Evolutionary conservation across 495 filamentous ascomycete species (phyloP).

Genomic region (Physcia stellaris): DNA sequence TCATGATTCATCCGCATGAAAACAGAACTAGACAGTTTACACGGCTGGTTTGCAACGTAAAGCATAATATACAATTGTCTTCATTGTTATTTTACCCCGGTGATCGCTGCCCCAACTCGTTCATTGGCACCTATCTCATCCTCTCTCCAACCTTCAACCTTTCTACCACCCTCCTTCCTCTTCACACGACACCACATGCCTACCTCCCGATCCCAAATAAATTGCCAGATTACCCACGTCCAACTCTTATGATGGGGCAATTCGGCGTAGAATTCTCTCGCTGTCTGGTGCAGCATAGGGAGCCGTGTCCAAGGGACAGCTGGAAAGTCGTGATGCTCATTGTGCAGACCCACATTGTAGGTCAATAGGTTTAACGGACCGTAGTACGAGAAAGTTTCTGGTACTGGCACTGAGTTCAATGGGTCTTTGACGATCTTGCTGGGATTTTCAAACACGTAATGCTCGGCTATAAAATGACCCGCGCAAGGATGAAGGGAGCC

Average conservation of each 20-base stretch:
- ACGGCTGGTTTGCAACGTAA: too few species aligned
- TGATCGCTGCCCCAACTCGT: background rate
- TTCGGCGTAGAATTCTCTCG: slow-evolving; percentile 82
- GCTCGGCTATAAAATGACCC: slow-evolving; percentile 97
- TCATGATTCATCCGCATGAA: too few species aligned
- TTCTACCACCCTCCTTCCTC: slow-evolving; percentile 65
- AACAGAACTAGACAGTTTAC: too few species aligned
- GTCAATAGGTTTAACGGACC: slow-evolving; percentile 82
- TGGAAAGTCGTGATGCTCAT: slow-evolving; percentile 98
- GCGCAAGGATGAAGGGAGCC: slow-evolving; percentile 90
- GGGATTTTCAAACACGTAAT: slow-evolving; percentile 81
- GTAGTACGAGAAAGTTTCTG: slow-evolving; percentile 98
- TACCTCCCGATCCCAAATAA: slow-evolving; percentile 77
- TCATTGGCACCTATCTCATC: slow-evolving; percentile 36
- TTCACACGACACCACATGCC: slow-evolving; percentile 89
- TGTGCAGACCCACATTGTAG: slow-evolving; percentile 95
- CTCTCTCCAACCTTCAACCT: slow-evolving; percentile 45
- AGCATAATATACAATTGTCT: too few species aligned
- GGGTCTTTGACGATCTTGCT: slow-evolving; percentile 23
- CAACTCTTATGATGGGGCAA: slow-evolving; percentile 81
- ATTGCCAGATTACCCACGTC: slow-evolving; percentile 87
- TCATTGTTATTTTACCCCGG: slow-evolving; percentile 1
- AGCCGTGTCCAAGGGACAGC: slow-evolving; percentile 89
- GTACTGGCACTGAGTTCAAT: slow-evolving; percentile 40
- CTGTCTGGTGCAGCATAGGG: slow-evolving; percentile 60